Evolutionary conservation across 75 land plant genomes (phyloP).

Genomic region (Pinus albicaulis): DNA sequence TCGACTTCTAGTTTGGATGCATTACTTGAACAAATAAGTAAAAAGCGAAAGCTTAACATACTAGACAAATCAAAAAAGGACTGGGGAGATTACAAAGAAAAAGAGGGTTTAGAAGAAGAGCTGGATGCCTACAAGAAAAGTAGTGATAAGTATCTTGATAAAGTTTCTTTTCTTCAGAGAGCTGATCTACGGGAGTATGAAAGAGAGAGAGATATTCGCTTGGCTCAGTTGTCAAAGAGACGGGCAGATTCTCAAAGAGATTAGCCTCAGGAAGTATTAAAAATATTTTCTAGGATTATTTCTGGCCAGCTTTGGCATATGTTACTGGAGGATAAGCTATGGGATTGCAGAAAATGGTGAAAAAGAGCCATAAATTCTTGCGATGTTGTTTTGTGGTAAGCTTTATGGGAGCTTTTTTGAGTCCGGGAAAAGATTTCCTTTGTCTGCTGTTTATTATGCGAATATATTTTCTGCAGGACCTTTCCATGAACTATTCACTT

Average conservation of each 20-base stretch:
- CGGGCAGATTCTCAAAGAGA: constrained; percentile 47
- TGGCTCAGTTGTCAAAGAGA: constrained; percentile 75
- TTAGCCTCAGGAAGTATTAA: background rate
- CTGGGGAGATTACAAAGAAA: constrained; percentile 97
- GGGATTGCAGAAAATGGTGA: background rate
- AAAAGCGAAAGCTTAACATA: constrained; percentile 89
- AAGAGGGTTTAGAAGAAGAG: constrained; percentile 83
- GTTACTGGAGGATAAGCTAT: background rate
- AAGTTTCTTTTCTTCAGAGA: constrained; percentile 86
- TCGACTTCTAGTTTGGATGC: constrained; percentile 73
- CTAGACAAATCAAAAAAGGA: constrained; percentile 96
- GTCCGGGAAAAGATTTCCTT: background rate
- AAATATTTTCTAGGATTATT: background rate
- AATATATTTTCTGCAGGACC: background rate
- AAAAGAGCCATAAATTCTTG: background rate
- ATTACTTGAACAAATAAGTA: constrained; percentile 85
- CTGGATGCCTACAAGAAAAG: constrained; percentile 98
- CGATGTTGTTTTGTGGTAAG: background rate
- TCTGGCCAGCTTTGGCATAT: background rate
- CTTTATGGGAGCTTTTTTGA: background rate
- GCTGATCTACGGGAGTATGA: constrained; percentile 91
- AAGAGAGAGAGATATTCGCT: constrained; percentile 87
- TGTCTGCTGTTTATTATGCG: background rate
- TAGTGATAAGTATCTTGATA: constrained; percentile 89
- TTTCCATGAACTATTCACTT: background rate